phyloP scores from a whole-genome alignment of 2,329 filamentous ascomycete genomes.

The Rhynchosporium agropyri region DNA sequence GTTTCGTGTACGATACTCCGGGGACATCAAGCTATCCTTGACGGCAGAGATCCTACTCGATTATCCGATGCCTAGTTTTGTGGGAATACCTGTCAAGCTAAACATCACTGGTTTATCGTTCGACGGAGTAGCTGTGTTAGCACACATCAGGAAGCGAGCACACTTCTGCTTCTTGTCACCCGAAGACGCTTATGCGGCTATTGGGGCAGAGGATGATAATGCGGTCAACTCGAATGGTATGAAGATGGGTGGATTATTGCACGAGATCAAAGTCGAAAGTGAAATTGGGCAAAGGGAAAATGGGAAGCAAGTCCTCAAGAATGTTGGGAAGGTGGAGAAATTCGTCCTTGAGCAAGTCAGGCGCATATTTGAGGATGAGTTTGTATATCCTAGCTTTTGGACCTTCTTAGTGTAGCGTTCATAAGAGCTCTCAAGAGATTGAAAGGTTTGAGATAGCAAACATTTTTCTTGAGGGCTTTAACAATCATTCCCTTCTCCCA shows the following conservation, averaged over 20 bases:
- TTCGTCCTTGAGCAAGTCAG: slow-evolving; percentile 97
- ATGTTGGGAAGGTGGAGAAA: slow-evolving; percentile 97
- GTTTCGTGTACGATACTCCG: slow-evolving; percentile 85
- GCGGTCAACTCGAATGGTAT: slow-evolving; percentile 38
- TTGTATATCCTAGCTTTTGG: slow-evolving; percentile 98
- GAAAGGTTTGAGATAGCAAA: background rate
- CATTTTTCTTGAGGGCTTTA: background rate
- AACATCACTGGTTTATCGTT: slow-evolving; percentile 95
- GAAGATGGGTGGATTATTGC: slow-evolving; percentile 74
- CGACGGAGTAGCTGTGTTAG: slow-evolving; percentile 90
- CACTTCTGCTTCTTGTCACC: slow-evolving; percentile 95
- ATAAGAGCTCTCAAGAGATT: background rate
- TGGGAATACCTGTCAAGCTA: slow-evolving; percentile 89
- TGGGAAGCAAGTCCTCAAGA: slow-evolving; percentile 94
- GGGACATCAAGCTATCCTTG: slow-evolving; percentile 82
- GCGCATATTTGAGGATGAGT: slow-evolving; percentile 97
- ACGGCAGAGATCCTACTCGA: slow-evolving; percentile 96
- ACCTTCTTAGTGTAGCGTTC: slow-evolving; percentile 77
- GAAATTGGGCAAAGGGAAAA: slow-evolving; percentile 93
- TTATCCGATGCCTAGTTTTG: slow-evolving; percentile 98
- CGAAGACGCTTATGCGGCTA: slow-evolving; percentile 80
- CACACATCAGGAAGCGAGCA: slow-evolving; percentile 83
- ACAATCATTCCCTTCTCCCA: background rate
- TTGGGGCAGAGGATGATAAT: slow-evolving; percentile 45
- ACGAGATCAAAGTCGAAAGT: slow-evolving; percentile 94